Conservation (phyloP, 805 yeast species). For the Metschnikowia lunata region DNA sequence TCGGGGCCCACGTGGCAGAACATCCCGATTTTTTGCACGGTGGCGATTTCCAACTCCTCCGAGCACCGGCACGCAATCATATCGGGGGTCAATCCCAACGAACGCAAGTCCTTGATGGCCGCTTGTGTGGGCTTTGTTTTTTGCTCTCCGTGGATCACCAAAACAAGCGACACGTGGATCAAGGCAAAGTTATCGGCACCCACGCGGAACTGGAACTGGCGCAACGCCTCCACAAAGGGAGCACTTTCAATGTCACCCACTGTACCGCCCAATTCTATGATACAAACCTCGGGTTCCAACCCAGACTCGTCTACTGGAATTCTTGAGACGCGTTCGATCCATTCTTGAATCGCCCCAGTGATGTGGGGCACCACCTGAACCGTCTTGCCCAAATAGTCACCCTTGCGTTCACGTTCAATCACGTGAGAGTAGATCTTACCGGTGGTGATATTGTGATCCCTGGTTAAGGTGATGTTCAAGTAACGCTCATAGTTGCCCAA, state of each 20-base stretch:
- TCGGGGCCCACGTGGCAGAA: constrained; percentile 99
- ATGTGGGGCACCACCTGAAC: constrained; percentile 99
- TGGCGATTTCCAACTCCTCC: constrained; percentile 70
- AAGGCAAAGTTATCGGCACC: constrained; percentile 91
- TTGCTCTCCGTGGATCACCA: constrained; percentile 97
- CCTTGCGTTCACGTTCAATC: constrained; percentile 90
- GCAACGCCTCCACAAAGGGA: constrained; percentile 96
- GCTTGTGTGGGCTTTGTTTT: constrained; percentile 99
- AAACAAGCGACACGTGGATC: constrained; percentile 94
- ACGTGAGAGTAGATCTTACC: constrained; percentile 95
- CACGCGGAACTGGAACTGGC: constrained; percentile 98
- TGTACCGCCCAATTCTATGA: constrained; percentile 97
- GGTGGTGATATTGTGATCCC: constrained; percentile 95
- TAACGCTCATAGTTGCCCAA: constrained; percentile 98
- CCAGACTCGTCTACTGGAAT: constrained; percentile 91
- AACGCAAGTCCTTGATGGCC: constrained; percentile 93
- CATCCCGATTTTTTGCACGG: constrained; percentile 96
- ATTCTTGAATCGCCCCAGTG: constrained; percentile 95
- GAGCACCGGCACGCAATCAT: constrained; percentile 98
- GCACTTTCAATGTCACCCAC: constrained; percentile 99
- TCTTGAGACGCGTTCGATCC: constrained; percentile 91
- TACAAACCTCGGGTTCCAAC: constrained; percentile 90
- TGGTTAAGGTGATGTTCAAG: constrained; percentile 86
- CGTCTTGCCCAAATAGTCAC: constrained; percentile 98
- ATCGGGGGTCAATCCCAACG: constrained; percentile 91